Percentiles rank a stretch among this genome's conserved stretches.
Evolutionary conservation across 192 early-diverging fungal genomes (phyloP).

Genomic region (Coemansia sp.): DNA sequence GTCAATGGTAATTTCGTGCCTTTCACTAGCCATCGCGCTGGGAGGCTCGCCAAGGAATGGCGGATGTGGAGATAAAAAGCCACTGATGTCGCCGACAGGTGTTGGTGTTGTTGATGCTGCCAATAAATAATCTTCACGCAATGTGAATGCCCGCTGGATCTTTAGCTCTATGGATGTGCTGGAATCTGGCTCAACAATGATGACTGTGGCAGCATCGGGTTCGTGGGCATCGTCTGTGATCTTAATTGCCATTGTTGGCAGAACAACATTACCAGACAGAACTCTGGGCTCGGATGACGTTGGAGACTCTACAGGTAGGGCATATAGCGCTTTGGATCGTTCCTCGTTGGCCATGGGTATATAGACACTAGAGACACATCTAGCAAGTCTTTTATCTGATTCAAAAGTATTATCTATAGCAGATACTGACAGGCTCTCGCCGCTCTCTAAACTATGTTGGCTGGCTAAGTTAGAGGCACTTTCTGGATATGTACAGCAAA

Average conservation of each 20-base stretch:
- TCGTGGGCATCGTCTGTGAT: slow-evolving; percentile 26
- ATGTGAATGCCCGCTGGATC: neutral
- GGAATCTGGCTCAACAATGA: slow-evolving; percentile 18
- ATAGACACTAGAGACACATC: neutral
- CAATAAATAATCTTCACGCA: neutral
- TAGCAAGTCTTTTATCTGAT: neutral
- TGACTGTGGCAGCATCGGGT: slow-evolving; percentile 15
- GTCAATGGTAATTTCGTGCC: slow-evolving; percentile 29
- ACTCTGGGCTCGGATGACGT: slow-evolving; percentile 37
- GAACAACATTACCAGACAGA: slow-evolving; percentile 34
- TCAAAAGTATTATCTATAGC: no score
- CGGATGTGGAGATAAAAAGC: neutral
- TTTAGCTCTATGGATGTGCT: neutral
- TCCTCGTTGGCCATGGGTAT: neutral
- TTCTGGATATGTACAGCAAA: slow-evolving; percentile 8
- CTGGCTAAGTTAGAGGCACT: neutral
- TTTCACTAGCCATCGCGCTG: slow-evolving; percentile 3
- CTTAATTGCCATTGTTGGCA: slow-evolving; percentile 39
- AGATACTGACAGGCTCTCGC: no score
- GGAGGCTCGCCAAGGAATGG: neutral
- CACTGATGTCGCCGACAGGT: neutral
- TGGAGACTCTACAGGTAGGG: neutral
- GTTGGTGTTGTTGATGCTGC: neutral
- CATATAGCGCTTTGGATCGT: neutral
- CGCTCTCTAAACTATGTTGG: neutral